Evolutionary conservation across 2,329 filamentous ascomycete species (phyloP), one percentile per base, ranked within the genome.

Genomic region (Graphilbum sp.): DNA sequence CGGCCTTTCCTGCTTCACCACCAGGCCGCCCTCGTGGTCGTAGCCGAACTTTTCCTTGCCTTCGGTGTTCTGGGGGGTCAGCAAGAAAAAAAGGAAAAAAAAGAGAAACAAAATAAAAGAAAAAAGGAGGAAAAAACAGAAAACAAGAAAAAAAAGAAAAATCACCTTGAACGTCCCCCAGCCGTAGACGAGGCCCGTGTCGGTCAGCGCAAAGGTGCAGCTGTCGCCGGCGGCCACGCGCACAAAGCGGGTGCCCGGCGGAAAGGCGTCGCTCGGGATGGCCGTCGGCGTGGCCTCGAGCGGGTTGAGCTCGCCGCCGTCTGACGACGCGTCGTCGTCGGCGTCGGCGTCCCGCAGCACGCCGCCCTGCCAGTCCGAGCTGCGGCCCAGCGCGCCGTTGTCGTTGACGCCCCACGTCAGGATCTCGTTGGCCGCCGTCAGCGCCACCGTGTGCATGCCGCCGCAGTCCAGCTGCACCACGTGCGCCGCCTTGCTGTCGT

Each of bases 371-470:
- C 71, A 74, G 3, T 60, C 57, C 3, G 80, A 86, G 52, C 81
- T 72, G 52, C 84, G 69, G 32, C 84, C 84, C 29, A 92, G 67
- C 9, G 84, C 81, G 45, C 80, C 79, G 51, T 86, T 76, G 52
- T 92, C 84, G 53, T 90, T 90, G 48, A 90, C 83, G 39, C 84
- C 84, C 84, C 84, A 92, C 21, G 81, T 86, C 38, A 85, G 61
- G 47, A 92, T 80, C 59, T 76, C 77, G 63, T 86, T 84, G 55
- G 88, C 79, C 47, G 75, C 69, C 36, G 84, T 88, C 37, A 90
- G 61, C 3, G 78, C 82, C 44, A 80, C 64, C 37, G 69, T 75
- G 58, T 92, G 84, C 83, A 92, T 88, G 41, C 83, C 84, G 43
- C 84, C 84, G 43, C 78, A 75, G 37, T 80, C 75, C 41, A 92